These are phyloP conservation scores for Malus asiatica DNA, from an alignment of 306 rosid species.

Conservation along the genomic window DNA sequence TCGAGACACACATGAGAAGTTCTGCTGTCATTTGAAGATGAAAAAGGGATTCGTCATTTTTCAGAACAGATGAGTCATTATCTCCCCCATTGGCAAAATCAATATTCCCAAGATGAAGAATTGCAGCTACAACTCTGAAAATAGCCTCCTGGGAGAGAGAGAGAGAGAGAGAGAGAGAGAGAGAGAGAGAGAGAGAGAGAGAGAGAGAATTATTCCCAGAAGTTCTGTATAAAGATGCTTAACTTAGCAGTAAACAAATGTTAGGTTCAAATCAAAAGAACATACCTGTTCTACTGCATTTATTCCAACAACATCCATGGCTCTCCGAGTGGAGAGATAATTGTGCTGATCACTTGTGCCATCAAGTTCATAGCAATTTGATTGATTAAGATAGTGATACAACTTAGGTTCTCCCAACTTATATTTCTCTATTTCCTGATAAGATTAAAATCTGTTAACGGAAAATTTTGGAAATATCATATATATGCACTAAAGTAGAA, in stretches of 20 bases:
- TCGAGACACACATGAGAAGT: conserved; percentile 65
- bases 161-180: neutral
- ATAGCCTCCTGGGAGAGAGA: conserved; percentile 62
- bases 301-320: conserved; percentile 92
- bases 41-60: conserved; percentile 62
- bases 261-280: conserved; percentile 13
- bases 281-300: conserved; percentile 69
- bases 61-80: conserved; percentile 60
- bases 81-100: conserved; percentile 63
- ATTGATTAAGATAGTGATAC: conserved; percentile 88
- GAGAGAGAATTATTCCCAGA: conserved; percentile 6
- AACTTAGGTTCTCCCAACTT: conserved; percentile 75
- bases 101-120: conserved; percentile 89
- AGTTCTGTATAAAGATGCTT: conserved; percentile 7
- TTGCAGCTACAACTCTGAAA: conserved; percentile 84
- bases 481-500: conserved; percentile 11
- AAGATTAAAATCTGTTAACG: conserved; percentile 18
- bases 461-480: neutral
- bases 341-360: conserved; percentile 70
- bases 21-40: conserved; percentile 83
- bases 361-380: conserved; percentile 64
- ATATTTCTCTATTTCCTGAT: conserved; percentile 74
- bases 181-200: too few relatives aligned
- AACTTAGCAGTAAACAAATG: conserved; percentile 10
- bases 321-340: conserved; percentile 76